Percentiles rank a stretch among this genome's conserved stretches.
These are phyloP conservation scores for Bothriochloa decipiens DNA, from an alignment of 176 grass and related monocot species.

Conservation along the genomic window DNA sequence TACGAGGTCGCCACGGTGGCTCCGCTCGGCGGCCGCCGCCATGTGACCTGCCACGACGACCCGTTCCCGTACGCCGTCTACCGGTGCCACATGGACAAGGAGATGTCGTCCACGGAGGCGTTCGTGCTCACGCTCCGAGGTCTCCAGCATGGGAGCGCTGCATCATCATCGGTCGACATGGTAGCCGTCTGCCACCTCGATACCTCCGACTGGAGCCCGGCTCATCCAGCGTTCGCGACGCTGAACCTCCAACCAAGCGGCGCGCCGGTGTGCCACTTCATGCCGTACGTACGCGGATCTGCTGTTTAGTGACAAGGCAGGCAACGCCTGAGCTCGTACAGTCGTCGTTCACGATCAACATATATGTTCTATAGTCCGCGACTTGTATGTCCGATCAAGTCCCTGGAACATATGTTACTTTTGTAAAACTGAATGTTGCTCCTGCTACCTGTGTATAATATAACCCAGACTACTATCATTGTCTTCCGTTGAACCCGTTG, in stretches of 20 bases:
- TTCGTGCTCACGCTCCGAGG: not conserved
- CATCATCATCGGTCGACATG: not conserved
- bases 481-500: no score
- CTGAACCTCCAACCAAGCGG: not conserved
- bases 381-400: no score
- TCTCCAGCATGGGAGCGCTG: not conserved
- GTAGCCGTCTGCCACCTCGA: conserved; percentile 23
- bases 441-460: no score
- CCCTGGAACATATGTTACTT: no score
- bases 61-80: conserved; percentile 15
- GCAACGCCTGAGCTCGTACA: not conserved
- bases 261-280: conserved; percentile 26
- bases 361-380: no score
- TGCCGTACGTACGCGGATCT: not conserved
- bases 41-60: not conserved
- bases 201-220: conserved; percentile 29
- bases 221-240: not conserved
- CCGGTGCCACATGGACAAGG: not conserved
- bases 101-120: not conserved
- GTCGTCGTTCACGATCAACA: no score
- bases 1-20: not conserved
- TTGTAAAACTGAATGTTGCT: no score
- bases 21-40: not conserved
- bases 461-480: no score
- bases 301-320: not conserved